phyloP scores from a whole-genome alignment of 257 asterid genomes.

The Solanum pimpinellifolium region DNA sequence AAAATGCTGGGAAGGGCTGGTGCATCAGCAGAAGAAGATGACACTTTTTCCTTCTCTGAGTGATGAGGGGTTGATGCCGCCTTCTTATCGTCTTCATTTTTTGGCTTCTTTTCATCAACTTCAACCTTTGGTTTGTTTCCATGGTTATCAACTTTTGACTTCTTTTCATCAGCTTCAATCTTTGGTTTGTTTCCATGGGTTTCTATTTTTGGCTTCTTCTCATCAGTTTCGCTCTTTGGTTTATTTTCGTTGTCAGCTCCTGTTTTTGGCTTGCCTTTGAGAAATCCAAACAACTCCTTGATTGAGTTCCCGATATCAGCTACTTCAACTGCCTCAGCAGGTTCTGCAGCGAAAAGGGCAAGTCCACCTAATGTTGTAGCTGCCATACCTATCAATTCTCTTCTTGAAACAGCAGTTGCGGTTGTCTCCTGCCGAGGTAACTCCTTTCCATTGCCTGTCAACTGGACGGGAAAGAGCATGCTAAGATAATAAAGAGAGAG shows the following conservation, averaged over 20 bases:
- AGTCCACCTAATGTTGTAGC: slow-evolving; percentile 32
- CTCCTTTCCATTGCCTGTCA: slow-evolving; percentile 14
- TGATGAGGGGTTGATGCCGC: neutral
- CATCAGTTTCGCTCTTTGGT: slow-evolving; percentile 4
- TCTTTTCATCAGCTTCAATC: slow-evolving; percentile 15
- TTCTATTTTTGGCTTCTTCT: slow-evolving; percentile 2
- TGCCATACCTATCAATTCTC: slow-evolving; percentile 36
- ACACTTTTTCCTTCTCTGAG: slow-evolving; percentile 1
- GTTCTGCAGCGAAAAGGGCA: slow-evolving; percentile 18
- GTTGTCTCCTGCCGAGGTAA: slow-evolving; percentile 6
- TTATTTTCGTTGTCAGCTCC: neutral
- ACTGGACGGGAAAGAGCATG: slow-evolving; percentile 13
- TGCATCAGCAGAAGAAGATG: neutral
- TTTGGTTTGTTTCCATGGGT: slow-evolving; percentile 12
- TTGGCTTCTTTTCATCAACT: neutral
- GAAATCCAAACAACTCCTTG: slow-evolving; percentile 20
- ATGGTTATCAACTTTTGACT: slow-evolving; percentile 9
- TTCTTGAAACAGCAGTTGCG: slow-evolving; percentile 16
- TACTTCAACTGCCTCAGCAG: slow-evolving; percentile 47
- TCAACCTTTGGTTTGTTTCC: slow-evolving; percentile 3
- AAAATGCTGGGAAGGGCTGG: neutral
- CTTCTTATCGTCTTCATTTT: neutral
- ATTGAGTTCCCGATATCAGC: slow-evolving; percentile 37
- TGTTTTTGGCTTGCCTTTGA: slow-evolving; percentile 14
- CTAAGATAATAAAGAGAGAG: neutral